phyloP scores from a whole-genome alignment of 106 monocot species.

The Apostasia ramifera region DNA sequence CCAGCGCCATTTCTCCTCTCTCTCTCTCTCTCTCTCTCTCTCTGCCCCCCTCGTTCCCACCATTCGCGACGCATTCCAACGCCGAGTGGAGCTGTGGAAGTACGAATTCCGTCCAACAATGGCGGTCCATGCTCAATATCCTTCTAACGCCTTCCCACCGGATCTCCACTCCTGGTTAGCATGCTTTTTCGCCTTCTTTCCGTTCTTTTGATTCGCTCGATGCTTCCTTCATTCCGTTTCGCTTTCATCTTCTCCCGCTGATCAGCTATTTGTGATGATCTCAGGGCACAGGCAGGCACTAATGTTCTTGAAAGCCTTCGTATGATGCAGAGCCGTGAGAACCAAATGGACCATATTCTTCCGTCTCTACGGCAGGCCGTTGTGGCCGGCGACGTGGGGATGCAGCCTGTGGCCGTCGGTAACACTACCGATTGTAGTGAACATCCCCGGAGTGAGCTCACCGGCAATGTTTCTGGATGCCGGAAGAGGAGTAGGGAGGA shows the following conservation, averaged over 20 bases:
- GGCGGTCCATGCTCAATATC: conserved; percentile 45
- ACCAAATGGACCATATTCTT: not conserved
- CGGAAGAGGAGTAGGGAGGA: conserved; percentile 17
- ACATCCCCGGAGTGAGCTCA: conserved; percentile 34
- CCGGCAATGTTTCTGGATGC: conserved; percentile 20
- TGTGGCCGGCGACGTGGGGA: not conserved
- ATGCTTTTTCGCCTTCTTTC: not conserved
- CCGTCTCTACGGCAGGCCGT: not conserved
- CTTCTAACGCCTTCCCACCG: conserved; percentile 22
- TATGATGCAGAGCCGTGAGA: not conserved
- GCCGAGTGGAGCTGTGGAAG: not conserved
- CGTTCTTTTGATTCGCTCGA: not conserved
- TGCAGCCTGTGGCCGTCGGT: not conserved
- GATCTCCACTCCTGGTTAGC: conserved; percentile 23
- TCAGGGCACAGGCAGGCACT: not conserved
- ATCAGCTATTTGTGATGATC: not conserved
- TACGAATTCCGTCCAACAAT: not conserved
- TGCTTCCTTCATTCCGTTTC: not conserved
- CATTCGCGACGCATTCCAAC: not conserved
- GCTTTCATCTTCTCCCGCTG: not conserved
- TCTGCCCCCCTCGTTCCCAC: not conserved
- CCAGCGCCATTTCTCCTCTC: conserved; percentile 5
- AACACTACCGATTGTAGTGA: conserved; percentile 19
- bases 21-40: not conserved
- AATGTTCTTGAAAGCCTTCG: conserved; percentile 2